Evolutionary conservation across 2,329 filamentous ascomycete species (phyloP), one percentile per base, ranked within the genome.

Genomic region (Colletotrichum horii): DNA sequence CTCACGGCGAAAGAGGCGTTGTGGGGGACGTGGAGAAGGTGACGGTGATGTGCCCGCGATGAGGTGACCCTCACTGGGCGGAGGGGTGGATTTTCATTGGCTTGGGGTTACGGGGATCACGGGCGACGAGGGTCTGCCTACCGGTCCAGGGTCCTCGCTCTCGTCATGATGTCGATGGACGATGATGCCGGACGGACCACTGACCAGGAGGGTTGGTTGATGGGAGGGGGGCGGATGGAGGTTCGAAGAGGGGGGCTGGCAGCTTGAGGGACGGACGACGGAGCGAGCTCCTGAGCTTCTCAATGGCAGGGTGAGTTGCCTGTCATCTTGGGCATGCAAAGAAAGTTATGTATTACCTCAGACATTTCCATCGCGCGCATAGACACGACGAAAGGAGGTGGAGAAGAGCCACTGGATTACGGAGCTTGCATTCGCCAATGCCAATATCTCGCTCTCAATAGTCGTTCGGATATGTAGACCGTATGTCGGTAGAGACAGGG

Each of bases 11-110:
- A 43, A 60, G 68, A 56, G 64, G 61, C 55, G 58, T 65, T 68
- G 73, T 69, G 73, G 73, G 72, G 73, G 73, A 68, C 70, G 73
- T 73, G 73, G 70, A 75, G 73, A 73, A 68, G 73, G 70, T 64
- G 58, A 68, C 56, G 70, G 73, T 64, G 70, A 75, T 75, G 73
- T 73, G 70, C 73, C 73, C 70, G 43, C 58, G 70, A 75, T 73
- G 70, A 73, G 73, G 70, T 73, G 73, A 65, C 64, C 28, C 56
- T 38, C 52, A 52, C 62, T 36, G 36, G 62, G 28, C 30, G 64
- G 66, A 38, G 55, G n/a, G 38, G 38, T n/a, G 19, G 38, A 48
- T 48, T 48, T n/a, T n/a, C 38, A 48, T 61, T 61, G 58, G 15
- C 9, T 34, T 61, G 52, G 19, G 26, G 36, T 8, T 64, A 64